Percentiles rank a stretch among this genome's conserved stretches.
Evolutionary conservation across 208 protist species (phyloP).

Genomic region (Trypanosoma cruzi): DNA sequence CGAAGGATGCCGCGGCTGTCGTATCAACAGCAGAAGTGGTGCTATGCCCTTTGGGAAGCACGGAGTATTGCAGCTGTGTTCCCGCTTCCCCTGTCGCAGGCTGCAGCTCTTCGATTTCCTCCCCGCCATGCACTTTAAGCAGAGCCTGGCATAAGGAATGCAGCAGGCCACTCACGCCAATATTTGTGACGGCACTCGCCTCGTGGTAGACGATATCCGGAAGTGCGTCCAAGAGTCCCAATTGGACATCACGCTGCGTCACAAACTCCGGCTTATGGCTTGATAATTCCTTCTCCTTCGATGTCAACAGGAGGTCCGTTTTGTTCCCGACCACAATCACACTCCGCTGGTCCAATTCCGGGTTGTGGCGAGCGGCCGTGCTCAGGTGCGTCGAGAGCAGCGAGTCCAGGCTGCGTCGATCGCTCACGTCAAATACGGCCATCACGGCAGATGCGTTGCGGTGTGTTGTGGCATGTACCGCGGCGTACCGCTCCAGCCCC

Average conservation of each 20-base stretch:
- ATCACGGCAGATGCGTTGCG: conserved; percentile 94
- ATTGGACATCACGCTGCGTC: conserved; percentile 25
- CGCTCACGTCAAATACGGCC: conserved; percentile 97
- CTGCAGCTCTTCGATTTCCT: background rate
- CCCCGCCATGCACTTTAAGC: conserved; percentile 7
- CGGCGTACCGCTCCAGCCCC: conserved; percentile 95
- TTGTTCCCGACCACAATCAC: conserved; percentile 66
- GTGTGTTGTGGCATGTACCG: conserved; percentile 83
- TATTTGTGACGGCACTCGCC: conserved; percentile 42
- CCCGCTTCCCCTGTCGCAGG: too few relatives aligned
- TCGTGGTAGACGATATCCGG: conserved; percentile 54
- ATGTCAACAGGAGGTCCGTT: conserved; percentile 38
- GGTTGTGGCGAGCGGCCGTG: conserved; percentile 30
- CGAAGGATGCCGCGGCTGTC: too few relatives aligned
- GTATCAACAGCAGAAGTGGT: too few relatives aligned
- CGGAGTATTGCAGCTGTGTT: background rate
- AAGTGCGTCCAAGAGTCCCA: conserved; percentile 36
- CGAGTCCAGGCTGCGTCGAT: conserved; percentile 83
- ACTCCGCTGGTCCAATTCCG: conserved; percentile 37
- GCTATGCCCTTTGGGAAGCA: background rate
- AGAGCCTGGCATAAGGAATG: conserved; percentile 31
- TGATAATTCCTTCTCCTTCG: conserved; percentile 12
- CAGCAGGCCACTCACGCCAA: conserved; percentile 35
- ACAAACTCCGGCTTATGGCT: conserved; percentile 7
- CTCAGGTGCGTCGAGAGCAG: conserved; percentile 38